Base-by-base conservation (phyloP, 257 asterid genomes). In the Fraxinus americana region DNA sequence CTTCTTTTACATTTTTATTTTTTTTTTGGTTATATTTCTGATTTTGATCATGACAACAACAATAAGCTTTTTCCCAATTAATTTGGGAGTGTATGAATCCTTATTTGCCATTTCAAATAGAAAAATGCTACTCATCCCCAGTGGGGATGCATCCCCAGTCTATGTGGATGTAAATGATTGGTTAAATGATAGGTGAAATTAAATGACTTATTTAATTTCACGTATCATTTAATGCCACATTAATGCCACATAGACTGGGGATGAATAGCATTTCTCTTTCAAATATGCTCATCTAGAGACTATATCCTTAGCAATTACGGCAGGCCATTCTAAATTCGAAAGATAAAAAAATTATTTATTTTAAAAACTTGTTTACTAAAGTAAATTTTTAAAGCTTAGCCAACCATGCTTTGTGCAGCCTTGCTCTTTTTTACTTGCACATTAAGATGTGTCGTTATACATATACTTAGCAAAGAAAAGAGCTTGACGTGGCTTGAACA, bases 391-490 rank as follows among this genome's bases (percentile, higher is more conserved):
- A 7, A 61, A 61, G 32, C 67, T 59, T 59, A 7, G 14, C 4
- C 2, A 4, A 52, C 6, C 25, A 17, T 57, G 27, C 66, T n/a
- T 7, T 19, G 66, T n/a, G 66, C 10, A 57, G 12, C 27, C 59
- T 71, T 72, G 19, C 72, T 80, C 65, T n/a, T 13, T 48, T 4
- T 54, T 54, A 29, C 16, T 38, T 75, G 39, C 19, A 29, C 19
- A 13, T 74, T 54, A 16, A 34, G 25, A 61, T 61, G 17, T 9
- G 68, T 61, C 12, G 4, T 7, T 23, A 10, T 71, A 69, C 14
- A 2, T 23, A 10, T 71, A 69, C 6, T 70, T 75, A 65, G 43
- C 48, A 65, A 73, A 57, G 66, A 54, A 23, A 61, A 61, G 68
- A 23, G 9, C 21, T 61, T 61, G 68, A 61, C 32, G 32, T 67